Conservation (phyloP, 805 yeast genomes). For the Pachysolen tannophilus region DNA sequence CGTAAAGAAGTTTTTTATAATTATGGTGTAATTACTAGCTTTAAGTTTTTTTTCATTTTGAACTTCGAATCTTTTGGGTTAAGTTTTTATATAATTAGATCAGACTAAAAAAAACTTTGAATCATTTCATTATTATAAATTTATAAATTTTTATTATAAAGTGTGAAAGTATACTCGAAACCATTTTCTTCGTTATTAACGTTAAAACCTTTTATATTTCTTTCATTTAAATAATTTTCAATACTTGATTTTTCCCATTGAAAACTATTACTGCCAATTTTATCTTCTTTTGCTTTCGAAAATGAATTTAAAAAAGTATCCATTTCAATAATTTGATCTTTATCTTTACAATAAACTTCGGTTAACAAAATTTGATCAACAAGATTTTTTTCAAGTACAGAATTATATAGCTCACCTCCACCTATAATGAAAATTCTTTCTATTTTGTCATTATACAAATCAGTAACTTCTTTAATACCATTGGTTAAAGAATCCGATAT, state of each 20-base stretch:
- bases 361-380: constrained; percentile 61
- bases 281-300: constrained; percentile 17
- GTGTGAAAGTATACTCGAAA: constrained; percentile 48
- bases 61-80: too few species aligned
- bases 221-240: constrained; percentile 29
- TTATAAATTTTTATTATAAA: constrained; percentile 49
- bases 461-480: constrained; percentile 37
- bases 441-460: constrained; percentile 24
- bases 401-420: constrained; percentile 80
- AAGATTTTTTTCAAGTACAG: constrained; percentile 32
- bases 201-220: constrained; percentile 19
- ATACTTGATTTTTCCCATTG: constrained; percentile 28
- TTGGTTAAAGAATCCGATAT: constrained; percentile 19
- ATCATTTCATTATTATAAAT: too few species aligned
- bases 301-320: constrained; percentile 59
- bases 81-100: too few species aligned
- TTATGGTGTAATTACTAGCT: too few species aligned
- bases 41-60: too few species aligned
- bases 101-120: too few species aligned
- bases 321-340: constrained; percentile 34
- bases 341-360: constrained; percentile 39
- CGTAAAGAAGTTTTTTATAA: too few species aligned
- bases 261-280: constrained; percentile 29
- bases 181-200: constrained; percentile 28
- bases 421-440: constrained; percentile 80